Percentiles rank a stretch among this genome's conserved stretches.
Evolutionary conservation across 2,329 filamentous ascomycete genomes (phyloP).

Genomic region (Parasarocladium wereldwijsianum): DNA sequence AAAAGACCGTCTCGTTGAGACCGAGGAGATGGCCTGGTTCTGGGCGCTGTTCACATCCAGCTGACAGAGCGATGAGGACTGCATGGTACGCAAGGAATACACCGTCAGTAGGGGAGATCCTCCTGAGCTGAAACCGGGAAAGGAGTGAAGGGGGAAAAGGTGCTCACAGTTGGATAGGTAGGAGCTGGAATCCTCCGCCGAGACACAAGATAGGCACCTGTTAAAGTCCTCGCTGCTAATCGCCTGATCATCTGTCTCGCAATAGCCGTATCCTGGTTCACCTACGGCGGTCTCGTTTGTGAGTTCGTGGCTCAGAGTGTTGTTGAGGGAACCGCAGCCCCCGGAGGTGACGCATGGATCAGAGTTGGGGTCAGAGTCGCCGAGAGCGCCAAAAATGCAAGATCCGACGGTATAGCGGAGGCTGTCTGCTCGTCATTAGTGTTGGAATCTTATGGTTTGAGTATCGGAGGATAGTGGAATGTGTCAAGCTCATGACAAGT

Average conservation of each 20-base stretch:
- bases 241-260: conserved; percentile 22
- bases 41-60: conserved; percentile 34
- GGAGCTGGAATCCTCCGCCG: conserved; percentile 22
- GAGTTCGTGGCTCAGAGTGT: conserved; percentile 24
- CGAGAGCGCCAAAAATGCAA: conserved; percentile 37
- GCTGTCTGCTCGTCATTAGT: no score
- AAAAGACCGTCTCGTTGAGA: conserved; percentile 31
- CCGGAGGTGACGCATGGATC: conserved; percentile 35
- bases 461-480: no score
- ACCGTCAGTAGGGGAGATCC: not conserved
- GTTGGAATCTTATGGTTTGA: no score
- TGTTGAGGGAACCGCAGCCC: conserved; percentile 31
- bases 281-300: conserved; percentile 17
- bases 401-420: conserved; percentile 35
- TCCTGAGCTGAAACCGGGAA: conserved; percentile 1
- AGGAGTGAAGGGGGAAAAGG: conserved; percentile 1
- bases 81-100: not conserved
- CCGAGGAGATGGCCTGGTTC: conserved; percentile 18
- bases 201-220: conserved; percentile 30
- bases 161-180: conserved; percentile 35
- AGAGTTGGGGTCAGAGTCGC: conserved; percentile 27
- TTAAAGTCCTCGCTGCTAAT: conserved; percentile 18
- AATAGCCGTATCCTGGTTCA: conserved; percentile 34
- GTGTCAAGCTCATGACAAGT: no score
- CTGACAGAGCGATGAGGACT: conserved; percentile 36